These are phyloP conservation scores for Penicillium subrubescens DNA, from an alignment of 495 filamentous ascomycete species.

Conservation along the genomic window DNA sequence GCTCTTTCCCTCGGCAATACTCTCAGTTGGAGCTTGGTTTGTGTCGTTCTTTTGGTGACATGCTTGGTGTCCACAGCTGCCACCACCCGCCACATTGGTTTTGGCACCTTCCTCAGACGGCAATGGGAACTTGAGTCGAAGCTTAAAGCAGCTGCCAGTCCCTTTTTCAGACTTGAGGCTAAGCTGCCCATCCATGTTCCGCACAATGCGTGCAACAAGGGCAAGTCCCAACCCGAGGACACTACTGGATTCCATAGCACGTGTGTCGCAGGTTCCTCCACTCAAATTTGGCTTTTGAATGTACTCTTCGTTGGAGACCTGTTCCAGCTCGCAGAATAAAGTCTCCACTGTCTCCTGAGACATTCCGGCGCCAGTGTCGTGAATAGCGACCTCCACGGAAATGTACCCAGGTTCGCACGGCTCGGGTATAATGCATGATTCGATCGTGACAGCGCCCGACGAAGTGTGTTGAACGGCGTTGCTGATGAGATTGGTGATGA, in stretches of 20 bases:
- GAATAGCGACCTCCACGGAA: constrained; percentile 71
- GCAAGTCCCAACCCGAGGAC: constrained; percentile 81
- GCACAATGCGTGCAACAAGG: constrained; percentile 76
- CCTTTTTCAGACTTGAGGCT: constrained; percentile 82
- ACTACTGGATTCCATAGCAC: constrained; percentile 27
- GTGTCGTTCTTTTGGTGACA: not conserved
- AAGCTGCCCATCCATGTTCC: constrained; percentile 86
- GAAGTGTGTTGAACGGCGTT: constrained; percentile 83
- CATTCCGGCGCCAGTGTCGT: constrained; percentile 84
- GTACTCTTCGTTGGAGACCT: constrained; percentile 67
- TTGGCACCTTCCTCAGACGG: constrained; percentile 2
- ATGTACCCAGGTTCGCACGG: constrained; percentile 43
- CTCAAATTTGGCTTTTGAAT: constrained; percentile 37
- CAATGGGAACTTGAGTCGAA: constrained; percentile 35
- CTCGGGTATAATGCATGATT: constrained; percentile 56
- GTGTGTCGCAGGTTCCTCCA: constrained; percentile 14
- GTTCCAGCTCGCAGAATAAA: constrained; percentile 83
- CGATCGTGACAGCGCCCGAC: constrained; percentile 66
- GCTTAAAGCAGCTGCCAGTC: constrained; percentile 75
- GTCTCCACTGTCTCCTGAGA: constrained; percentile 68
- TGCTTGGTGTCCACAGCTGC: not conserved
- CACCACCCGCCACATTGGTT: not conserved
- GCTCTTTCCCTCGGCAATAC: not conserved
- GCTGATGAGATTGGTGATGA: constrained; percentile 75
- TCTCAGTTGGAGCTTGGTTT: not conserved